Percentiles rank a stretch among this genome's conserved stretches.
Conservation (phyloP, 768 basidiomycete genomes). For the Auricularia sp. region DNA sequence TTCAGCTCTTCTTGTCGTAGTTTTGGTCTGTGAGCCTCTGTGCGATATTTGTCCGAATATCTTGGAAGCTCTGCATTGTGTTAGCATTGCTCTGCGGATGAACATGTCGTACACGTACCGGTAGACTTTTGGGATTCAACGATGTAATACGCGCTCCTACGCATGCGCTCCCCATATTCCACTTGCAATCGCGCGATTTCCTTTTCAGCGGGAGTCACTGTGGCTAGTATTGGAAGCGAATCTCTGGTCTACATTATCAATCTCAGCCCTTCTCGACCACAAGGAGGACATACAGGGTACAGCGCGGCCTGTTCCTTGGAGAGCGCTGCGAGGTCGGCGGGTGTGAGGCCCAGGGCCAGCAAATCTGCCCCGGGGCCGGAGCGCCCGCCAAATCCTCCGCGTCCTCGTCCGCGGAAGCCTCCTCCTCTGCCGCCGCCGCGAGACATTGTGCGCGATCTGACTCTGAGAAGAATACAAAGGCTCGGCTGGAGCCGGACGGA, state of each 20-base stretch:
- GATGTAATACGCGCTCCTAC: slow-evolving; percentile 64
- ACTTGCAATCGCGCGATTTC: slow-evolving; percentile 55
- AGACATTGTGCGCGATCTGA: slow-evolving; percentile 28
- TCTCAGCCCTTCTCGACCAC: not conserved
- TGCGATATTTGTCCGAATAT: slow-evolving; percentile 78
- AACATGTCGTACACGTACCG: slow-evolving; percentile 24
- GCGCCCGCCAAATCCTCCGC: slow-evolving; percentile 43
- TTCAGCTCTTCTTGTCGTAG: slow-evolving; percentile 64
- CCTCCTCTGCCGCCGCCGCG: slow-evolving; percentile 37
- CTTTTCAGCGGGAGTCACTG: slow-evolving; percentile 55
- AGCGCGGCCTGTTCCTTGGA: slow-evolving; percentile 66
- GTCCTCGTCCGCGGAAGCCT: slow-evolving; percentile 36
- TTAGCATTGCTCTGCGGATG: not conserved
- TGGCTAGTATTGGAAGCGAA: slow-evolving; percentile 55
- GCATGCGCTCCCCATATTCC: slow-evolving; percentile 53
- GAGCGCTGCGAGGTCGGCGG: slow-evolving; percentile 67
- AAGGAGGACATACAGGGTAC: slow-evolving; percentile 58
- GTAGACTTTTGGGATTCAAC: slow-evolving; percentile 59
- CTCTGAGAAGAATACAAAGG: not conserved
- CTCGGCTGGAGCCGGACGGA: not conserved
- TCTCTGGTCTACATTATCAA: slow-evolving; percentile 44
- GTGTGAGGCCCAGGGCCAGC: slow-evolving; percentile 72
- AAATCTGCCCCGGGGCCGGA: slow-evolving; percentile 31
- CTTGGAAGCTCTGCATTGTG: slow-evolving; percentile 53
- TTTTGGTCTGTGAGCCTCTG: slow-evolving; percentile 41